A percentile compares a stretch with the other conserved stretches of the same genome.
Conservation (phyloP, 2,329 filamentous ascomycete genomes). For the Curvularia spicifera region DNA sequence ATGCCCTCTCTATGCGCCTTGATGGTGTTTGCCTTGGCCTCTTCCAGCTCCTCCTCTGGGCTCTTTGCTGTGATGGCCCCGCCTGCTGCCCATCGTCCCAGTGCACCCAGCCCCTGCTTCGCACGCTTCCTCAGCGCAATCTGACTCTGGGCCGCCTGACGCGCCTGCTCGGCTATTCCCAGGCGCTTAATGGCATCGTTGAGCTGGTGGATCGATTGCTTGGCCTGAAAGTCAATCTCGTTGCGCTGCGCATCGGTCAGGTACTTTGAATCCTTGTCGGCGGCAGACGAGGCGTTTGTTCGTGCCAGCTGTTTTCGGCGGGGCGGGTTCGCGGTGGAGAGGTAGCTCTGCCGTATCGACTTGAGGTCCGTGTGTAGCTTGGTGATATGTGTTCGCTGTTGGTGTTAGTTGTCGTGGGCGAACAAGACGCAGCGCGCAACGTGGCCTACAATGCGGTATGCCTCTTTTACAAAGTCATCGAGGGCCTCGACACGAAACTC, state of each 20-base stretch:
- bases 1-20: slow-evolving; percentile 80
- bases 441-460: slow-evolving; percentile 80
- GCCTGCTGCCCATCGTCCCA: slow-evolving; percentile 72
- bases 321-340: slow-evolving; percentile 76
- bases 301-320: slow-evolving; percentile 57
- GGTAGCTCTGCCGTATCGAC: slow-evolving; percentile 86
- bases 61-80: slow-evolving; percentile 60
- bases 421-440: slow-evolving; percentile 20
- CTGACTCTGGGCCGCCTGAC: slow-evolving; percentile 75
- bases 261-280: slow-evolving; percentile 58
- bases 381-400: slow-evolving; percentile 81
- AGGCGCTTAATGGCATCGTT: slow-evolving; percentile 81
- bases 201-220: slow-evolving; percentile 82
- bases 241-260: slow-evolving; percentile 84
- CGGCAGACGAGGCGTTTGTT: slow-evolving; percentile 36
- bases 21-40: slow-evolving; percentile 70
- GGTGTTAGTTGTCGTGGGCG: slow-evolving; percentile 32
- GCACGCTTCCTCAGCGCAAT: slow-evolving; percentile 74
- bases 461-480: slow-evolving; percentile 91
- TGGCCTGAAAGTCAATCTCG: slow-evolving; percentile 85
- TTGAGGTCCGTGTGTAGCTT: slow-evolving; percentile 81
- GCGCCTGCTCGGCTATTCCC: slow-evolving; percentile 80
- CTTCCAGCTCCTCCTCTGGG: slow-evolving; percentile 73
- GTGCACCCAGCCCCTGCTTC: slow-evolving; percentile 66
- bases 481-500: slow-evolving; percentile 56